These are phyloP conservation scores for Coprinopsis strossmayeri DNA, from an alignment of 768 basidiomycete genomes.

Conservation along the genomic window DNA sequence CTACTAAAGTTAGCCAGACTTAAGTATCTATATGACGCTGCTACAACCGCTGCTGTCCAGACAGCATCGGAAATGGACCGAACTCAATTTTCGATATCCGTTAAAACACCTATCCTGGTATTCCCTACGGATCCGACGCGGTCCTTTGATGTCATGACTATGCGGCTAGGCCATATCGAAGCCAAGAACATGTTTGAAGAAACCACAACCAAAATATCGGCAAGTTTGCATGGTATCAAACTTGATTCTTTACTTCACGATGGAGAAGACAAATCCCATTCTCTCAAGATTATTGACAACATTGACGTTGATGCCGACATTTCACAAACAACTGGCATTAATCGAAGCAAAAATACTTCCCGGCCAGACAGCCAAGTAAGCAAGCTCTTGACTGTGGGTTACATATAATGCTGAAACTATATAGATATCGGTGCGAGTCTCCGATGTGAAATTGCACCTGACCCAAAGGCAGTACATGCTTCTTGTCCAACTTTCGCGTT, in stretches of 20 bases:
- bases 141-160: conserved; percentile 63
- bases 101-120: conserved; percentile 89
- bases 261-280: conserved; percentile 34
- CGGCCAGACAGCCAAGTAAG: conserved; percentile 74
- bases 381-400: not conserved
- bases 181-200: conserved; percentile 72
- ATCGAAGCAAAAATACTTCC: conserved; percentile 43
- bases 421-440: conserved; percentile 67
- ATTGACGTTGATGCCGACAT: conserved; percentile 70
- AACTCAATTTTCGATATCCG: conserved; percentile 87
- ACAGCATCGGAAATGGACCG: conserved; percentile 87
- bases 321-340: conserved; percentile 51
- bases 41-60: conserved; percentile 89
- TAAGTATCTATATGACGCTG: conserved; percentile 92
- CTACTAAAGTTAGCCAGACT: conserved; percentile 80
- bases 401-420: not conserved
- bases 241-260: conserved; percentile 64
- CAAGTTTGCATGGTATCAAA: conserved; percentile 78
- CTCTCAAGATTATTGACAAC: conserved; percentile 87
- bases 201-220: conserved; percentile 52
- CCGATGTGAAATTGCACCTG: conserved; percentile 77
- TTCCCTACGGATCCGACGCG: conserved; percentile 66
- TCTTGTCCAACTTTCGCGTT: conserved; percentile 56
- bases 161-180: conserved; percentile 84
- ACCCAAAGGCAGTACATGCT: conserved; percentile 80